Evolutionary conservation across 768 basidiomycete species (phyloP), one percentile per base, ranked within the genome.

Genomic region (Lentinula sp.): DNA sequence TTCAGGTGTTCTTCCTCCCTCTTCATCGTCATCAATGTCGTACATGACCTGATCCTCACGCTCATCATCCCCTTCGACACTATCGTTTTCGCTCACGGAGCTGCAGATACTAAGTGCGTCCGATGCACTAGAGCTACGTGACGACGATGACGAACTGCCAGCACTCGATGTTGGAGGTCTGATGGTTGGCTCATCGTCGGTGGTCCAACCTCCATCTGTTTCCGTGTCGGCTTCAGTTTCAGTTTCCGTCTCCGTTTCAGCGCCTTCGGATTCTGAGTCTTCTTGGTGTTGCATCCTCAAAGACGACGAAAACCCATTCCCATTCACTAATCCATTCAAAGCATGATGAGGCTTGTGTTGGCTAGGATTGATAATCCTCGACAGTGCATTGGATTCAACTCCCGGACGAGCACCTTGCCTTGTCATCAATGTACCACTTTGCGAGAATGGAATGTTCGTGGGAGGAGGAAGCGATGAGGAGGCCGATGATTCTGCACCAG

Each of bases 121-220:
- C 61, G 69, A 64, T 61, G 66, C 62, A 64, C 62, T 61, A 58
- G 66, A 39, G 69, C 60, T 56, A 5, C 49, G 59, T 56, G 59
- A 61, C 8, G 60, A 45, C 15, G 55, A 52, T 16, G 56, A 62
- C 5, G 58, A 61, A 46, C 64, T 61, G 16, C 64, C 67, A 32
- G 65, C 66, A 54, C 67, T 68, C 50, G 70, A 73, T 45, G 68
- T 70, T 10, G 70, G 60, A 6, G 84, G 83, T 33, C 87, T 79
- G 63, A 91, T 88, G n/a, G 88, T 91, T n/a, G 89, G 88, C 69
- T 91, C 88, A 62, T 91, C 88, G 61, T 90, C 89, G 23, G 88
- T 90, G 58, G 82, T 85, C 61, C 79, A 81, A 41, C 81, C 86
- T 51, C 81, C 77, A 53, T 82, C 82, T 23, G 80, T 71, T 59